A percentile compares a stretch with the other conserved stretches of the same genome.
Conservation (phyloP, 2,329 filamentous ascomycete species). For the Corniculantispora saksenae region DNA sequence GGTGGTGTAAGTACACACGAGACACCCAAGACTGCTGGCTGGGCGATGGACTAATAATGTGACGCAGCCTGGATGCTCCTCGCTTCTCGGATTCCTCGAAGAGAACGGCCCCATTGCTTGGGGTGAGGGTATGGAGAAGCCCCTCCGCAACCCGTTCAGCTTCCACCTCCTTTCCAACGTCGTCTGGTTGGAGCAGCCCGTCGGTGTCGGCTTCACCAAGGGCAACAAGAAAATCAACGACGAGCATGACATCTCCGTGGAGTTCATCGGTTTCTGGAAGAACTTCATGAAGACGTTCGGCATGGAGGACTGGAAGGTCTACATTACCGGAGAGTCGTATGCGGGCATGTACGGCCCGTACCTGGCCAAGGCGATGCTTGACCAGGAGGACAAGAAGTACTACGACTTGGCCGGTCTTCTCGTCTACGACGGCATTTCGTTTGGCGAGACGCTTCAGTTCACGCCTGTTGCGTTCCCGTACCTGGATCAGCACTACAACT, state of each 20-base stretch:
- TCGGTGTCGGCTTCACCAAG: constrained; percentile 68
- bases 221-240: constrained; percentile 64
- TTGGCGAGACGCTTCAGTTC: constrained; percentile 46
- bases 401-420: constrained; percentile 69
- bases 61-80: constrained; percentile 56
- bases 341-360: constrained; percentile 70
- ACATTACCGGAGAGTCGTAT: constrained; percentile 71
- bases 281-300: constrained; percentile 69
- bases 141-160: constrained; percentile 67
- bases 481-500: constrained; percentile 58
- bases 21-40: neutral
- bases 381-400: constrained; percentile 63
- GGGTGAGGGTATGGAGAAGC: constrained; percentile 68
- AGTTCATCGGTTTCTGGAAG: constrained; percentile 74
- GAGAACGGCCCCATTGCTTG: constrained; percentile 76
- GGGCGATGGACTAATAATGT: neutral
- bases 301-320: constrained; percentile 65
- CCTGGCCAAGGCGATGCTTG: constrained; percentile 71
- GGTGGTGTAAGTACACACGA: constrained; percentile 34
- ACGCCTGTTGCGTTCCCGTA: constrained; percentile 57
- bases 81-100: constrained; percentile 68
- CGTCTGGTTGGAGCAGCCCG: constrained; percentile 72
- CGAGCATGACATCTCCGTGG: constrained; percentile 63
- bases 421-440: constrained; percentile 71
- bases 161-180: constrained; percentile 78